Percentiles rank a stretch among this genome's conserved stretches.
These are phyloP conservation scores for Trichoderma erinaceum DNA, from an alignment of 495 filamentous ascomycete genomes.

Conservation along the genomic window DNA sequence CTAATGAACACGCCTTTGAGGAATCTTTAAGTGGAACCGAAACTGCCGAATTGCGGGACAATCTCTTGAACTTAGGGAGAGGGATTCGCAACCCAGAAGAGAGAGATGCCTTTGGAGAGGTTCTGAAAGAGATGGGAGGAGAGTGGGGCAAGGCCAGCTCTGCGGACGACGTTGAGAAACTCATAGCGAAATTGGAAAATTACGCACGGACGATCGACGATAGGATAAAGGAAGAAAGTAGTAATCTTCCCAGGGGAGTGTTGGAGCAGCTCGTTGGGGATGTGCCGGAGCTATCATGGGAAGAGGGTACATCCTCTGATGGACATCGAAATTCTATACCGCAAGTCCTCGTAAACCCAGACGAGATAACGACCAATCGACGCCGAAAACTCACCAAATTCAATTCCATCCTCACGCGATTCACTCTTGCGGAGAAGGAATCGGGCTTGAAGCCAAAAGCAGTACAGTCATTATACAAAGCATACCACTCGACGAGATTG, in stretches of 20 bases:
- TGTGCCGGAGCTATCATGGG: background rate
- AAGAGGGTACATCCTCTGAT: background rate
- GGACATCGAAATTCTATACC: background rate
- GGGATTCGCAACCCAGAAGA: background rate
- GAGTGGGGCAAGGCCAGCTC: constrained; percentile 10
- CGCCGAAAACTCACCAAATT: constrained; percentile 5
- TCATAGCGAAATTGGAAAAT: constrained; percentile 2
- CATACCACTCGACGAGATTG: constrained; percentile 37
- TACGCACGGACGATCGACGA: constrained; percentile 7
- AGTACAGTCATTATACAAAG: constrained; percentile 20
- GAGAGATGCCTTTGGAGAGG: constrained; percentile 5
- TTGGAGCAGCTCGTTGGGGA: constrained; percentile 5
- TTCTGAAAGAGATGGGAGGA: constrained; percentile 10
- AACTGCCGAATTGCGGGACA: background rate
- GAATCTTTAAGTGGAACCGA: background rate
- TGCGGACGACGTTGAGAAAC: constrained; percentile 11
- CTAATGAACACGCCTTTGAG: constrained; percentile 6
- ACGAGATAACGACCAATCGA: background rate
- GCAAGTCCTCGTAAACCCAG: background rate
- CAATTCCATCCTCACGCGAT: constrained; percentile 1
- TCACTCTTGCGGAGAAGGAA: background rate
- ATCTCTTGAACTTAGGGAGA: background rate
- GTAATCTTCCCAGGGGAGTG: constrained; percentile 4
- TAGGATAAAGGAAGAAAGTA: constrained; percentile 1
- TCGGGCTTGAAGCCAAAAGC: constrained; percentile 5